Conservation (phyloP, 176 grass and related monocot species). For the Carex myosuroides region DNA sequence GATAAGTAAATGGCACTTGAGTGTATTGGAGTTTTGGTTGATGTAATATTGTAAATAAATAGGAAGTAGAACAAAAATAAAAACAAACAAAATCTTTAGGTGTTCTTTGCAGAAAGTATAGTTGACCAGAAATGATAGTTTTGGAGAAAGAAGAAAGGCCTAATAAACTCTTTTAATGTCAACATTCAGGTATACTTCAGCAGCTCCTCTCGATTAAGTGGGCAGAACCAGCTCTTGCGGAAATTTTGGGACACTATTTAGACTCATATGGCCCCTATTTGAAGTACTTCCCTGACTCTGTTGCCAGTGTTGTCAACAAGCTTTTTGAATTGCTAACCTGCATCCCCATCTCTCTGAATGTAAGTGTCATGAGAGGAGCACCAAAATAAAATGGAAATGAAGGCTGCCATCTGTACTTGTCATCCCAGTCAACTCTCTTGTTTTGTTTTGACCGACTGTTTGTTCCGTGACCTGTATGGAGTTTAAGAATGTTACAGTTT, state of each 20-base stretch:
- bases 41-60: conserved; percentile 4
- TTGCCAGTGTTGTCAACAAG: conserved; percentile 79
- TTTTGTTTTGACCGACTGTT: not conserved
- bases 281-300: conserved; percentile 79
- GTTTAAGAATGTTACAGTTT: not conserved
- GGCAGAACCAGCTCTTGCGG: conserved; percentile 56
- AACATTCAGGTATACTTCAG: conserved; percentile 73
- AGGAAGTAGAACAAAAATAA: not conserved
- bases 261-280: conserved; percentile 82
- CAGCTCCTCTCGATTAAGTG: conserved; percentile 84
- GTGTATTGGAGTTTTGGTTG: not conserved
- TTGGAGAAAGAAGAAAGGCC: not conserved
- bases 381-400: not conserved
- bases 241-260: conserved; percentile 85
- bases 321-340: conserved; percentile 90
- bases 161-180: not conserved
- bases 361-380: conserved; percentile 26
- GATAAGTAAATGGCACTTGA: not conserved
- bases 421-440: not conserved
- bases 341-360: conserved; percentile 70
- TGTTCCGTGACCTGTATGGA: not conserved
- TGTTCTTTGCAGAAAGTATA: not conserved
- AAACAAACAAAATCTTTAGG: not conserved
- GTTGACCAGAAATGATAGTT: conserved; percentile 1
- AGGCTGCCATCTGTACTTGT: not conserved